Evolutionary conservation across 116 monocot species (phyloP).

Genomic region (Cymodocea nodosa): DNA sequence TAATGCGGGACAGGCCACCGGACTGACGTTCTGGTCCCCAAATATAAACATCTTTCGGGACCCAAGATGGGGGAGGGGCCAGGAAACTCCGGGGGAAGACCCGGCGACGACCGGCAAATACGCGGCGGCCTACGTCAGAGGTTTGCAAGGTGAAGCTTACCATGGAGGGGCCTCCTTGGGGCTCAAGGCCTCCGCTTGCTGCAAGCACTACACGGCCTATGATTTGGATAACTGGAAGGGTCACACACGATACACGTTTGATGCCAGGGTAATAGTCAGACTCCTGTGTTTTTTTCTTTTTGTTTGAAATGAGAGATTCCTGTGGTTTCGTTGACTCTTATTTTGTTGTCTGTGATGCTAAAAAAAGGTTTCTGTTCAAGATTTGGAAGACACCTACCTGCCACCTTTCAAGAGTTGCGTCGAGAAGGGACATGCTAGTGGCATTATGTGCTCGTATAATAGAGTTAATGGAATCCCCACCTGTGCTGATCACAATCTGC

Average conservation of each 20-base stretch:
- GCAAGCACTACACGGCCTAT: constrained; percentile 93
- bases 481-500: constrained; percentile 64
- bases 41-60: constrained; percentile 89
- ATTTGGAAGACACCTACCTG: constrained; percentile 77
- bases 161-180: constrained; percentile 9
- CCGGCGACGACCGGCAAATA: constrained; percentile 53
- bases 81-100: constrained; percentile 93
- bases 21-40: constrained; percentile 81
- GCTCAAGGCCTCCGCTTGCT: constrained; percentile 73
- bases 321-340: neutral
- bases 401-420: constrained; percentile 93
- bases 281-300: neutral
- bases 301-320: neutral
- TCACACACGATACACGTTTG: constrained; percentile 32
- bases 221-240: constrained; percentile 76
- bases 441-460: constrained; percentile 95
- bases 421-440: constrained; percentile 53
- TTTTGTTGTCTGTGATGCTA: neutral
- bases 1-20: constrained; percentile 73
- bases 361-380: constrained; percentile 56
- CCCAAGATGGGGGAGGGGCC: constrained; percentile 93
- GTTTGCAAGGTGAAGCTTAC: constrained; percentile 64
- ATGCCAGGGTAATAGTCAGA: constrained; percentile 43
- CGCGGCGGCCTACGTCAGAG: constrained; percentile 59
- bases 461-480: constrained; percentile 79